Conservation (phyloP, 202 grass and related monocot genomes). For the Carex arenaria region DNA sequence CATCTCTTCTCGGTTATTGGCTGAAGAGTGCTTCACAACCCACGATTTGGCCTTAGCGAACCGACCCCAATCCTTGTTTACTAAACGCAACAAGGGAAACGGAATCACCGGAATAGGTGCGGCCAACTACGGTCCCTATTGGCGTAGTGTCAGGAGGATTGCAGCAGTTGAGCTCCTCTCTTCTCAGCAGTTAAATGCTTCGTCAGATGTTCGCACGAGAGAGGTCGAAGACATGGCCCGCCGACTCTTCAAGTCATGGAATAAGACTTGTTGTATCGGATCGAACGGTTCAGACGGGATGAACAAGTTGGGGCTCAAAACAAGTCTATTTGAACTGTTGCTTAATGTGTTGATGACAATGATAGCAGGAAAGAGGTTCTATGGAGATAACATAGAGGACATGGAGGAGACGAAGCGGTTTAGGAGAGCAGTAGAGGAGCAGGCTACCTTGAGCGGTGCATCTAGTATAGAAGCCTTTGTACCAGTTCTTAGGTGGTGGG, state of each 20-base stretch:
- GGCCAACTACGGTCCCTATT: conserved; percentile 37
- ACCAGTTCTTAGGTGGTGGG: conserved; percentile 34
- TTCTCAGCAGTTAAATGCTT: conserved; percentile 18
- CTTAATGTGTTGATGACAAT: conserved; percentile 42
- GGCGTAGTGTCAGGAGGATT: conserved; percentile 40
- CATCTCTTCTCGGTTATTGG: conserved; percentile 37
- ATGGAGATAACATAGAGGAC: conserved; percentile 22
- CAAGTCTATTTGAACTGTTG: conserved; percentile 41
- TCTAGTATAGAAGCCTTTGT: conserved; percentile 41
- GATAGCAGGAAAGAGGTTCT: conserved; percentile 20
- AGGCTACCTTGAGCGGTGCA: conserved; percentile 15
- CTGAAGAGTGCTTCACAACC: conserved; percentile 37
- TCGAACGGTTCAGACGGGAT: no score
- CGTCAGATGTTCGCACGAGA: conserved; percentile 20
- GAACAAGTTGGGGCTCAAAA: conserved; percentile 32
- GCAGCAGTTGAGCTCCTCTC: conserved; percentile 40
- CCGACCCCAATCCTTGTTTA: conserved; percentile 10
- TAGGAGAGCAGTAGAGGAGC: conserved; percentile 33
- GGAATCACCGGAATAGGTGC: conserved; percentile 24
- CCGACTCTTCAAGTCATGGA: background rate
- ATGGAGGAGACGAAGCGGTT: conserved; percentile 27
- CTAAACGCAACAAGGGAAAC: conserved; percentile 11
- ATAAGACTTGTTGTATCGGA: background rate
- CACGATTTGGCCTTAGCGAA: conserved; percentile 34
- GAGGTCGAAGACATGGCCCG: conserved; percentile 15